Evolutionary conservation across 352 stramenopile species (phyloP).

Genomic region (Pseudoperonospora humuli): DNA sequence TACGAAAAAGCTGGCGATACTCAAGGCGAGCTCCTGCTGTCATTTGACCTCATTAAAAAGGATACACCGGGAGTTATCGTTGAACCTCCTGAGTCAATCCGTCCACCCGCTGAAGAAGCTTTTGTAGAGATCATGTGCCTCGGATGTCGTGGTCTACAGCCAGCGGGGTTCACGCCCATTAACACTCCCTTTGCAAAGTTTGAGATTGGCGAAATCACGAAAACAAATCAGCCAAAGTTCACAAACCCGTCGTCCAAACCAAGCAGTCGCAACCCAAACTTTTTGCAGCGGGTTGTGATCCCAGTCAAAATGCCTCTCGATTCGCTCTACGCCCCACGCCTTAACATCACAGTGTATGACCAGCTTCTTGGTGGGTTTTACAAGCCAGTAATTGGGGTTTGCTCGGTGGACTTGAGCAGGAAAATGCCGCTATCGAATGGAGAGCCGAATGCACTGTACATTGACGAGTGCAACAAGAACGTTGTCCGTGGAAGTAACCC

Average conservation of each 20-base stretch:
- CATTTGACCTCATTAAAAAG: conserved; percentile 69
- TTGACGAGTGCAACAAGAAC: conserved; percentile 29
- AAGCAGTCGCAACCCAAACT: conserved; percentile 81
- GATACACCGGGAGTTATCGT: conserved; percentile 48
- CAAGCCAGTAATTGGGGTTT: conserved; percentile 71
- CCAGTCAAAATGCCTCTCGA: conserved; percentile 79
- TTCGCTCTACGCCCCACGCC: conserved; percentile 69
- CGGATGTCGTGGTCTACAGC: conserved; percentile 65
- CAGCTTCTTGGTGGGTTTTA: conserved; percentile 78
- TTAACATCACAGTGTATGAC: conserved; percentile 85
- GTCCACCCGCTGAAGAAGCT: conserved; percentile 46
- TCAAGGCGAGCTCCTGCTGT: conserved; percentile 74
- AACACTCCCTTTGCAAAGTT: conserved; percentile 84
- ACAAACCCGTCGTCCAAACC: conserved; percentile 75
- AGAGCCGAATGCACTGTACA: conserved; percentile 49
- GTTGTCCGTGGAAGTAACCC: conserved; percentile 35
- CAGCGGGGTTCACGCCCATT: conserved; percentile 77
- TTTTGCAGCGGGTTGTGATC: conserved; percentile 78
- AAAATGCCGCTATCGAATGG: conserved; percentile 73
- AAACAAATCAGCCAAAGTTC: conserved; percentile 52
- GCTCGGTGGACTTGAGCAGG: conserved; percentile 56
- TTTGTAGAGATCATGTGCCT: conserved; percentile 80
- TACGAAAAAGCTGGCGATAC: conserved; percentile 51
- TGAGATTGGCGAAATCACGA: conserved; percentile 61
- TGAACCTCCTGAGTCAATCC: conserved; percentile 51